Conservation (phyloP, 163 green algal genomes). For the Chlamydomonas reinhardtii region DNA sequence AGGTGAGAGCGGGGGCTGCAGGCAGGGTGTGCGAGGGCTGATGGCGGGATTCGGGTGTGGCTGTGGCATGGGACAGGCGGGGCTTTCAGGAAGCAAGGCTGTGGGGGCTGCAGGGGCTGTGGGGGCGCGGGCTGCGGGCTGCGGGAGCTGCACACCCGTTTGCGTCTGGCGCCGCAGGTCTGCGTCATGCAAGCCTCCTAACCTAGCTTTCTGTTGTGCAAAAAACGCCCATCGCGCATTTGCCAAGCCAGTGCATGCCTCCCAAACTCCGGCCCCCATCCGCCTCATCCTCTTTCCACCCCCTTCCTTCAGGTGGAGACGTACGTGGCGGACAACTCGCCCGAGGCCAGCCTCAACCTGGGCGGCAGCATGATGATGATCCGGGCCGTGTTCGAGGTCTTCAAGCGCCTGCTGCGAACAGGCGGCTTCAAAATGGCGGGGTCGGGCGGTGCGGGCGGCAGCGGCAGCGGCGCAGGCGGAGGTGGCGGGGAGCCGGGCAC, state of each 20-base stretch:
- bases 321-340: conserved; percentile 53
- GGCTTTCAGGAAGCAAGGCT: too few species aligned
- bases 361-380: conserved; percentile 86
- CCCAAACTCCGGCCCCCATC: too few species aligned
- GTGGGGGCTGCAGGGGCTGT: too few species aligned
- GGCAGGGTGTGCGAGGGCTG: neutral
- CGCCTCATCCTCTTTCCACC: too few species aligned
- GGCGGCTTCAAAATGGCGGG: conserved; percentile 44
- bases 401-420: conserved; percentile 45
- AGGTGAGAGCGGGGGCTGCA: conserved; percentile 53
- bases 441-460: neutral
- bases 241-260: too few species aligned
- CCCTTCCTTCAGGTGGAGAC: conserved; percentile 3
- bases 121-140: too few species aligned
- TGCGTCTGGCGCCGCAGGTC: too few species aligned
- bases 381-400: conserved; percentile 62
- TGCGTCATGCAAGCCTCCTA: too few species aligned
- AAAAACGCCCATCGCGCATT: too few species aligned
- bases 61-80: too few species aligned
- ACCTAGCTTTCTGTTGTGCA: too few species aligned
- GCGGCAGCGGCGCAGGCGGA: neutral
- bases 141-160: too few species aligned
- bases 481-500: neutral
- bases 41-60: neutral
- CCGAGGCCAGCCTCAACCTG: conserved; percentile 69